Evolutionary conservation across 495 filamentous ascomycete genomes (phyloP), one percentile per base, ranked within the genome.

Genomic region (Mycothermus thermophilus): DNA sequence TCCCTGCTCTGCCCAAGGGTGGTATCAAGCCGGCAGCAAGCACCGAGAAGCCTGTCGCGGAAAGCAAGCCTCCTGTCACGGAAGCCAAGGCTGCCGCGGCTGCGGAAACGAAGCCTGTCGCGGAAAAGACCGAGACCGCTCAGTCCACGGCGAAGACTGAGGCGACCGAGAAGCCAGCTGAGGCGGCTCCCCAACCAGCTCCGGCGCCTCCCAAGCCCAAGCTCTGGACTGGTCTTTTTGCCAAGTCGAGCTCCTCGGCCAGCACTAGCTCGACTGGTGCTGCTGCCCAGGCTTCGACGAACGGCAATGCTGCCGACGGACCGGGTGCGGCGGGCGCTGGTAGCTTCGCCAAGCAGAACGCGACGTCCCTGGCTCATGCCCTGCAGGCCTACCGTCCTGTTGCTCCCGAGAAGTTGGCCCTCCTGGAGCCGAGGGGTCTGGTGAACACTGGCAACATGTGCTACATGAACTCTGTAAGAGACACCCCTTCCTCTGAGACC

Each of bases 371-470:
- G 30, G 76, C 74, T 3, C 79, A 92, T 40, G 82, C 79, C 24
- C 55, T 95, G 22, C 63, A 64, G 29, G 71, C 64, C 12, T 80
- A 80, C 48, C 71, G 67, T 32, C 72, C 78, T 24, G 66, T 66
- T 18, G 62, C 63, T 26, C 63, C 67, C 12, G 67, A 72, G 5
- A 86, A 82, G 46, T 62, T 88, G 32, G 59, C 76, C 8, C 95
- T 95, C 51, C 67, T 97, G 4, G 83, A 96, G 54, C 90, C 90
- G n/a, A 69, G 92, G 32, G 90, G 90, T 4, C 71, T 97, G 46
- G 78, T 94, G 29, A 97, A 97, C 57, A 92, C 87, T 28, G 90
- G 90, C 6, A 97, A 97, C 51, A 90, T 96, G 86, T 97, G 90
- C 60, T 97, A 95, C 64, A 96, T 97, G 92, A 97, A 96, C 64